Evolutionary conservation across 2,329 filamentous ascomycete species (phyloP), one percentile per base, ranked within the genome.

Genomic region (Trichoderma asperellum): DNA sequence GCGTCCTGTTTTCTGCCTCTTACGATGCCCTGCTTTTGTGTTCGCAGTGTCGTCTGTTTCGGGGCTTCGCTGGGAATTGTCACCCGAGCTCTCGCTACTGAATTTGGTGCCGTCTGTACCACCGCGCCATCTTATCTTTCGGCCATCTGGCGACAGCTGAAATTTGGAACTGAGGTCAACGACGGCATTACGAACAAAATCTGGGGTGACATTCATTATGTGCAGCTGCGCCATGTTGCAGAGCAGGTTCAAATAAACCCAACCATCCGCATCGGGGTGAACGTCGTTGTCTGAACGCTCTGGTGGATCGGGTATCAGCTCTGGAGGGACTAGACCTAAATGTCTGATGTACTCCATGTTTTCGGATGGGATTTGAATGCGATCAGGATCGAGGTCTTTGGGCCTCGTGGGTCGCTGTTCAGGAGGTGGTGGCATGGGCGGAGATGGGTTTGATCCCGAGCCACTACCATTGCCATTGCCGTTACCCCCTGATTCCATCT

Each of bases 211-310:
- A 70, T 93, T 94, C 73, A 96, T 85, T 0, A 94, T 95, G 74
- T 96, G 93, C 21, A 96, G 81, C 79, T 96, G 93, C 0, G 93
- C 93, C 83, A 96, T 86, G 75, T 91, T 94, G 76, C 90, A 89
- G 1, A 96, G 83, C 0, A 96, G 81, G 73, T 96, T 96, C 7
- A 96, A 81, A 74, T 94, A 95, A 0, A 95, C 88, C 92, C 92
- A 96, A 5, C 92, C 92, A 32, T 93, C 89, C 0, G 84, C 83
- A 67, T 91, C 89, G 0, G 89, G 85, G 16, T 86, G 84, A 12
- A 88, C 86, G 63, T 88, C 84, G 2, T 65, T 34, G 2, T 2
- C 27, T 12, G n/a, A 10, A 14, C 35, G 32, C 18, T 29, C 52
- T 10, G 63, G 32, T 11, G 49, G 37, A 21, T 18, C 21, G 11